Conservation (phyloP, 2,329 filamentous ascomycete species). For the Fusarium illudens region DNA sequence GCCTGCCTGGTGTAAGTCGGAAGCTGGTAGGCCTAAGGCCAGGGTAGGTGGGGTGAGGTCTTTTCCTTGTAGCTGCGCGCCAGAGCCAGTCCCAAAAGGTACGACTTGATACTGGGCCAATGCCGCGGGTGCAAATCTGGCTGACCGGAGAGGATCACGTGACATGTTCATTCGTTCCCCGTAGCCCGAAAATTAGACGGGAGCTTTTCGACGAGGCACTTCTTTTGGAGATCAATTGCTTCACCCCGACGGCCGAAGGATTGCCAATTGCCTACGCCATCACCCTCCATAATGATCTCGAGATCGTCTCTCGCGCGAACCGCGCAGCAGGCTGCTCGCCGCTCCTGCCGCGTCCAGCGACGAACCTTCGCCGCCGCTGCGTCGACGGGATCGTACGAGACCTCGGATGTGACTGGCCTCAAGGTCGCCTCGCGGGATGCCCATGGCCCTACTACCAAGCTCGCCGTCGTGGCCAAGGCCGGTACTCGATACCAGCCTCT, state of each 20-base stretch:
- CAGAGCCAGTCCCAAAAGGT: conserved; percentile 26
- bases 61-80: conserved; percentile 20
- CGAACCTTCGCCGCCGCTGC: conserved; percentile 68
- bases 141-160: conserved; percentile 48
- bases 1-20: conserved; percentile 41
- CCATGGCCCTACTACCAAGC: conserved; percentile 85
- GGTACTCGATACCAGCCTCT: conserved; percentile 91
- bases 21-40: conserved; percentile 16
- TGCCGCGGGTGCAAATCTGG: conserved; percentile 41
- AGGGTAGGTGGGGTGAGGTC: conserved; percentile 36
- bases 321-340: conserved; percentile 66
- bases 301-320: conserved; percentile 67
- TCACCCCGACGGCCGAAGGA: conserved; percentile 53
- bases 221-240: conserved; percentile 52
- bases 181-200: conserved; percentile 56
- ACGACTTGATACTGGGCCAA: conserved; percentile 34
- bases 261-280: conserved; percentile 65
- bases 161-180: conserved; percentile 42
- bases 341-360: conserved; percentile 65
- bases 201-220: conserved; percentile 54
- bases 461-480: conserved; percentile 92
- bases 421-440: conserved; percentile 93
- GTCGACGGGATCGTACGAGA: conserved; percentile 83
- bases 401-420: conserved; percentile 83
- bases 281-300: conserved; percentile 68